Evolutionary conservation across 768 basidiomycete genomes (phyloP).

Genomic region (Cystofilobasidium capitatum): DNA sequence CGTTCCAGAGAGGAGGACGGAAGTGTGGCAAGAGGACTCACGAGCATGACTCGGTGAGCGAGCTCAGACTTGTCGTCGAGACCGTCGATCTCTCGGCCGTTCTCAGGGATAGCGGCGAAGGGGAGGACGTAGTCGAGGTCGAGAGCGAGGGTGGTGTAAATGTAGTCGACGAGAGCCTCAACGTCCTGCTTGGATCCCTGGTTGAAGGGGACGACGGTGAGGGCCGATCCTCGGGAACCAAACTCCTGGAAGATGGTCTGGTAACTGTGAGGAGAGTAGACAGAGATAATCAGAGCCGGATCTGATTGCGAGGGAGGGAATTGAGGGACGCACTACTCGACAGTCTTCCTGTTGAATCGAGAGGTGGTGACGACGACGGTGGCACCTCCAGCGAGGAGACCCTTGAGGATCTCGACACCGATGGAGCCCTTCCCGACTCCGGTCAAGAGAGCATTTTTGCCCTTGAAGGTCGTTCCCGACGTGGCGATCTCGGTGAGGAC

Average conservation of each 20-base stretch:
- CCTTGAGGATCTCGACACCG: slow-evolving; percentile 94
- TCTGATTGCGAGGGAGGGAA: neutral
- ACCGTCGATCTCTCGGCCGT: slow-evolving; percentile 94
- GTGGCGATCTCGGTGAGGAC: slow-evolving; percentile 97
- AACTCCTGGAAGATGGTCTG: slow-evolving; percentile 93
- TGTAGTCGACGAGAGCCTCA: slow-evolving; percentile 94
- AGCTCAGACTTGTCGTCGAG: slow-evolving; percentile 96
- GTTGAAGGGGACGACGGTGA: slow-evolving; percentile 98
- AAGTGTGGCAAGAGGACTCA: neutral
- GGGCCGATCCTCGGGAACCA: slow-evolving; percentile 88
- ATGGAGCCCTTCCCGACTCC: slow-evolving; percentile 98
- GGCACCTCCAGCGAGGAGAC: slow-evolving; percentile 88
- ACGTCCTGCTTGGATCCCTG: slow-evolving; percentile 98
- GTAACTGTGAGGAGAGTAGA: slow-evolving; percentile 45
- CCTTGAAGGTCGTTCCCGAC: slow-evolving; percentile 95
- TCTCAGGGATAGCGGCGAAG: slow-evolving; percentile 96
- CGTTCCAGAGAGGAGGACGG: neutral
- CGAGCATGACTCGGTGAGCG: slow-evolving; percentile 93
- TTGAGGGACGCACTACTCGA: slow-evolving; percentile 55
- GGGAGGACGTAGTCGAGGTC: slow-evolving; percentile 98
- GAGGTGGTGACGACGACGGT: slow-evolving; percentile 97
- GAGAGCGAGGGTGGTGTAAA: slow-evolving; percentile 87
- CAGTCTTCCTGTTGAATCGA: slow-evolving; percentile 78
- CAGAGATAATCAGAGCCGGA: neutral
- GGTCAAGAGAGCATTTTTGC: slow-evolving; percentile 95